Conservation (phyloP, 805 yeast genomes). For the Kodamaea sagamina region DNA sequence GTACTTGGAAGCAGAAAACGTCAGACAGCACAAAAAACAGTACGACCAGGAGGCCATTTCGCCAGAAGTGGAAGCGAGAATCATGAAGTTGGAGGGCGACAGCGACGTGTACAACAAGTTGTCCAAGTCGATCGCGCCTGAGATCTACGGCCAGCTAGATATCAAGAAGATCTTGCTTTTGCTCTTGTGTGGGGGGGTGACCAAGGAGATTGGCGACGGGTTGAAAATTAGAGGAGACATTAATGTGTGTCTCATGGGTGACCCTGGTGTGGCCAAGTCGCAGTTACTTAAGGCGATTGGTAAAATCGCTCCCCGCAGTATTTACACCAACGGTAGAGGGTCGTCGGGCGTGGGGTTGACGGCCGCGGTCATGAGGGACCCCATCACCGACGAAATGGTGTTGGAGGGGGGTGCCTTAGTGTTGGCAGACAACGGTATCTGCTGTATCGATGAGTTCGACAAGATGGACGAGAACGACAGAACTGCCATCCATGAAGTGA, state of each 20-base stretch:
- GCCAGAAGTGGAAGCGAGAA: conserved; percentile 54
- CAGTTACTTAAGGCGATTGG: conserved; percentile 89
- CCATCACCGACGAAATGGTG: conserved; percentile 98
- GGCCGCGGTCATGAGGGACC: conserved; percentile 98
- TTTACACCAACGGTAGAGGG: conserved; percentile 97
- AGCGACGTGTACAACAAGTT: conserved; percentile 79
- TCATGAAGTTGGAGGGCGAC: conserved; percentile 53
- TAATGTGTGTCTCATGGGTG: conserved; percentile 95
- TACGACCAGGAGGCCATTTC: conserved; percentile 67
- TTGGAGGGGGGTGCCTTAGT: conserved; percentile 98
- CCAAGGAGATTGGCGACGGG: conserved; percentile 94
- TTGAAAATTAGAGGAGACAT: conserved; percentile 97
- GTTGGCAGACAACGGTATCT: conserved; percentile 94
- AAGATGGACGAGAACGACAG: conserved; percentile 97
- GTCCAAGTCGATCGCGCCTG: conserved; percentile 94
- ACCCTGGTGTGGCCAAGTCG: conserved; percentile 99
- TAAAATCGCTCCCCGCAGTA: conserved; percentile 93
- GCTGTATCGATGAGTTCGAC: conserved; percentile 98
- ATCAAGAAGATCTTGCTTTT: conserved; percentile 87
- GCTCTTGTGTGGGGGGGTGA: conserved; percentile 91
- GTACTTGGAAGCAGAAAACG: conserved; percentile 82
- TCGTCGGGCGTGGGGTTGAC: conserved; percentile 98
- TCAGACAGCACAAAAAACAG: conserved; percentile 85
- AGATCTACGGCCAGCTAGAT: conserved; percentile 91
- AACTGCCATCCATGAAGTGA: conserved; percentile 97